Conservation (phyloP, 495 filamentous ascomycete species). For the Aspergillus ostianus region DNA sequence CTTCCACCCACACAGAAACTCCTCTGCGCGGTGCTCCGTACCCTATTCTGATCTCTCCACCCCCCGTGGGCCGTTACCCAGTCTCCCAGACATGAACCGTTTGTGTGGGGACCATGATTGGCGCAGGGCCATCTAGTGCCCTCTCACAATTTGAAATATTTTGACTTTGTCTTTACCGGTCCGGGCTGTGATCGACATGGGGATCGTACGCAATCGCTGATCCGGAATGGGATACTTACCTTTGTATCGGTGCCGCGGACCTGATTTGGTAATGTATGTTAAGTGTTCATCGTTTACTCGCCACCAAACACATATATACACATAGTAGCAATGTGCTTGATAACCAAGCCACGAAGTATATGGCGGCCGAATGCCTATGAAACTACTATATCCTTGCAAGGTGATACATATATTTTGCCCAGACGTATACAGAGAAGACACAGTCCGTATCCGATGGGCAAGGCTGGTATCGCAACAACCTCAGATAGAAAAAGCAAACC, state of each 20-base stretch:
- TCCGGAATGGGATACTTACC: conserved; percentile 6
- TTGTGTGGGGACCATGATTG: conserved; percentile 26
- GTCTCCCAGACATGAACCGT: conserved; percentile 20
- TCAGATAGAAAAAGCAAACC: conserved; percentile 7
- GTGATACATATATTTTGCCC: neutral
- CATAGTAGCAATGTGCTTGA: too few relatives aligned
- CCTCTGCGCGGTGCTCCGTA: neutral
- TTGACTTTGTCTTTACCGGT: conserved; percentile 19
- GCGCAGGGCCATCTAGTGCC: conserved; percentile 15
- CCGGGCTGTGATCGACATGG: conserved; percentile 18
- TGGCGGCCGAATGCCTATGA: neutral
- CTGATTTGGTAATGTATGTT: too few relatives aligned
- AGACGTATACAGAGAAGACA: neutral
- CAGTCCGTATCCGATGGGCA: neutral
- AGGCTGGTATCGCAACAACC: neutral
- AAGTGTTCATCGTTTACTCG: neutral
- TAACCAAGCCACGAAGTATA: neutral
- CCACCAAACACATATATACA: neutral
- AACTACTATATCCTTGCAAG: neutral
- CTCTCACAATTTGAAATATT: conserved; percentile 26
- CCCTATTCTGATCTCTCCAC: conserved; percentile 16
- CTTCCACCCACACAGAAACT: neutral
- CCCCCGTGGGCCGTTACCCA: conserved; percentile 23
- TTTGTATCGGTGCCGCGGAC: conserved; percentile 8
- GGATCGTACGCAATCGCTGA: conserved; percentile 15